phyloP scores from a whole-genome alignment of 2,329 filamentous ascomycete species.

The Colletotrichum brevisporum region DNA sequence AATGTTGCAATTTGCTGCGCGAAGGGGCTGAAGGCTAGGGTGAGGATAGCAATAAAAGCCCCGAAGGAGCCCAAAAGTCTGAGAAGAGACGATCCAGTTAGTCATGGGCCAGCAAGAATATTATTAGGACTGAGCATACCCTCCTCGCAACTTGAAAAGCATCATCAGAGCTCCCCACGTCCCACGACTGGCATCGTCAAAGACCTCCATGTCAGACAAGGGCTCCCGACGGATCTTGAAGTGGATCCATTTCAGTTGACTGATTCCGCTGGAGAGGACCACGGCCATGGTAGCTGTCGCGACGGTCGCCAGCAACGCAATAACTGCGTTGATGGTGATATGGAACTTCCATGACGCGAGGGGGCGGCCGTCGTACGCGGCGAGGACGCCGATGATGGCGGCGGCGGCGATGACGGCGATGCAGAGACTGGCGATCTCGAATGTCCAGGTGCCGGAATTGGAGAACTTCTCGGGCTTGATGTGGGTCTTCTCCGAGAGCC shows the following conservation, averaged over 20 bases:
- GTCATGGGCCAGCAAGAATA: neutral
- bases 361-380: slow-evolving; percentile 46
- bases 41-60: slow-evolving; percentile 46
- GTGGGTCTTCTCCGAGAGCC: slow-evolving; percentile 22
- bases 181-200: slow-evolving; percentile 52
- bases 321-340: slow-evolving; percentile 51
- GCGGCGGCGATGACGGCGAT: slow-evolving; percentile 47
- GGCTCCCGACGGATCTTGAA: slow-evolving; percentile 49
- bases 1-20: slow-evolving; percentile 51
- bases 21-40: slow-evolving; percentile 49
- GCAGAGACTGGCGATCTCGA: slow-evolving; percentile 46
- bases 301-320: slow-evolving; percentile 49
- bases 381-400: slow-evolving; percentile 48
- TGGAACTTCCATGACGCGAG: slow-evolving; percentile 50
- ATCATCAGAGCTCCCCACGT: slow-evolving; percentile 48
- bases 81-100: neutral
- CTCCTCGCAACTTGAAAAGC: slow-evolving; percentile 46
- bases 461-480: slow-evolving; percentile 35
- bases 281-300: slow-evolving; percentile 48
- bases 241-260: slow-evolving; percentile 51
- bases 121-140: slow-evolving; percentile 42
- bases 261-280: slow-evolving; percentile 49
- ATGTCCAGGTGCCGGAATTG: slow-evolving; percentile 45
- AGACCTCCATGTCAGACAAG: slow-evolving; percentile 50
- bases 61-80: slow-evolving; percentile 49